Base-by-base conservation (phyloP, 306 rosid genomes). In the Inga laurina region DNA sequence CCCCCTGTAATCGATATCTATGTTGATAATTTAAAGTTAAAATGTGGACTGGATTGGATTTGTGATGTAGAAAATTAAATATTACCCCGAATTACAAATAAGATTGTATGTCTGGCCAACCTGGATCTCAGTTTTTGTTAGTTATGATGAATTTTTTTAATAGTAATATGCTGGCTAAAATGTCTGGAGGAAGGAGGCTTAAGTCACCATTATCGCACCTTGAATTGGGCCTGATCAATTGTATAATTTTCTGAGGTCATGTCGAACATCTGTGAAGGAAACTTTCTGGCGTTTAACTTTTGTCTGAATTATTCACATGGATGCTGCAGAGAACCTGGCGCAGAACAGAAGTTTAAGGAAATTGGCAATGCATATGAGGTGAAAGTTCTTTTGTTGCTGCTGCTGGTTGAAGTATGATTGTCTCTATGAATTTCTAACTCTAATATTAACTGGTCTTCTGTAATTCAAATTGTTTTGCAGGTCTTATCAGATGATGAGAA, bases 291-390 rank as follows among this genome's bases (percentile, higher is more conserved):
- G 30, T 64, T 74, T 13, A 64, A 70, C 48, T 68, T 61, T 80
- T 51, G 37, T 64, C 76, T 71, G 65, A 52, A 18, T 81, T 73
- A 14, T 74, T 80, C 66, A 27, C 51, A 21, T 74, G 74, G 74
- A 30, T 90, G 75, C 73, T 86, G 90, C 93, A 97, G 99, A 80
- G 98, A 91, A 4, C 87, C 97, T 44, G 94, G 88, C 77, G 99
- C 99, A 68, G 99, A 97, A 85, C 68, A 87, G 59, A 97, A 97
- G 68, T 97, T 97, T 89, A 97, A 97, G 88, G 98, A 94, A 59
- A 94, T 97, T 72, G 92, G 99, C 87, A 92, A 91, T 88, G 99
- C 97, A 12, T 97, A 97, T 32, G 99, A 97, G 97, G 99, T 94
- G 84, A 88, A 84, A 64, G 65, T 52, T 45, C 57, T 71, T 8